A percentile compares a stretch with the other conserved stretches of the same genome.
Conservation (phyloP, 495 filamentous ascomycete genomes). For the Astrothelium macrocarpum region DNA sequence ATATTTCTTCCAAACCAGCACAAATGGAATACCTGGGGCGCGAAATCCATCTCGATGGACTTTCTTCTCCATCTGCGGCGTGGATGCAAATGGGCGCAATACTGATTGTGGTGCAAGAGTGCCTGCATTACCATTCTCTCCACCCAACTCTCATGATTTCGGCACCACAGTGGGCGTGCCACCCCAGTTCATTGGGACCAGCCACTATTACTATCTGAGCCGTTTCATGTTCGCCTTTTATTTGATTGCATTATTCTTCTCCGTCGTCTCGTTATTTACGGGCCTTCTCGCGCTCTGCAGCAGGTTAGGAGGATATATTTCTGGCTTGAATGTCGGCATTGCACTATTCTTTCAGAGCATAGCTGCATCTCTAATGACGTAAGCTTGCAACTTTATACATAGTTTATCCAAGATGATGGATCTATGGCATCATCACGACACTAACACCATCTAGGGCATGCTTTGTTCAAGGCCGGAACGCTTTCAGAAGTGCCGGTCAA, state of each 20-base stretch:
- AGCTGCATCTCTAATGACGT: slow-evolving; percentile 62
- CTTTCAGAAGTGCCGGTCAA: slow-evolving; percentile 51
- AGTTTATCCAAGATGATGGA: not conserved
- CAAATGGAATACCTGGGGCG: slow-evolving; percentile 52
- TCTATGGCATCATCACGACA: not conserved
- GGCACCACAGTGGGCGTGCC: slow-evolving; percentile 48
- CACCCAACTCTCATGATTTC: slow-evolving; percentile 46
- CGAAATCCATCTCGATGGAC: slow-evolving; percentile 69
- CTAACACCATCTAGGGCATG: slow-evolving; percentile 43
- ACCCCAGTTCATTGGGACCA: slow-evolving; percentile 43
- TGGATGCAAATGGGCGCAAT: slow-evolving; percentile 42
- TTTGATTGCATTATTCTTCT: slow-evolving; percentile 59
- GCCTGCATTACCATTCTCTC: slow-evolving; percentile 57
- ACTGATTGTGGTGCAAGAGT: slow-evolving; percentile 42
- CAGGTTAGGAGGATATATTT: slow-evolving; percentile 50
- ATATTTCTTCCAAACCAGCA: slow-evolving; percentile 74
- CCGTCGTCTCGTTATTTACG: slow-evolving; percentile 47
- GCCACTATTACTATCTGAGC: slow-evolving; percentile 53
- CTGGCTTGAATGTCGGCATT: slow-evolving; percentile 44
- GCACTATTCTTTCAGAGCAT: slow-evolving; percentile 55
- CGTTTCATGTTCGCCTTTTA: slow-evolving; percentile 67
- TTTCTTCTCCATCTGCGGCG: slow-evolving; percentile 66
- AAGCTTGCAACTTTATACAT: slow-evolving; percentile 29
- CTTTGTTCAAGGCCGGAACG: slow-evolving; percentile 66
- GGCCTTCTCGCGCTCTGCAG: slow-evolving; percentile 54